Conservation (phyloP, 2,329 filamentous ascomycete genomes). For the Cylindrodendrum hubeiense region DNA sequence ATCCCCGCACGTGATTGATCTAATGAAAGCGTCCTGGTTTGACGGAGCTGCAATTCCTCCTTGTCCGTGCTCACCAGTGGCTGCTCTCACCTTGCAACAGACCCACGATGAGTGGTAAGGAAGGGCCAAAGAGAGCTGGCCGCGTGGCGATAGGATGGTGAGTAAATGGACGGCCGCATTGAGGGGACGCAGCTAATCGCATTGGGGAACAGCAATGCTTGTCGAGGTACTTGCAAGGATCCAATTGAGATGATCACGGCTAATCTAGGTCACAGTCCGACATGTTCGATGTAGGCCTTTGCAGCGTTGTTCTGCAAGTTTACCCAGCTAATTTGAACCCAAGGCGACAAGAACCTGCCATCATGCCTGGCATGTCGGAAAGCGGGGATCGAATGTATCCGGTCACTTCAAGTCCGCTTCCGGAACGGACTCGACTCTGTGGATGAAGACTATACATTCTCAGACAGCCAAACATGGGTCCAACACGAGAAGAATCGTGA, state of each 20-base stretch:
- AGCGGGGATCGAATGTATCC: slow-evolving; percentile 31
- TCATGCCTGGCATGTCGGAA: slow-evolving; percentile 29
- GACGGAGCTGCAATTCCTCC: not conserved
- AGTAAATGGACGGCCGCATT: not conserved
- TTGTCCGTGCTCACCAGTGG: slow-evolving; percentile 4
- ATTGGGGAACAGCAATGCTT: slow-evolving; percentile 18
- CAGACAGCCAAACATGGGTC: slow-evolving; percentile 23
- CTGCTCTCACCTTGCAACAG: slow-evolving; percentile 3
- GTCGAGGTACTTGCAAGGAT: slow-evolving; percentile 25
- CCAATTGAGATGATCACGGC: not conserved
- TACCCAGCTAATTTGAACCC: not conserved
- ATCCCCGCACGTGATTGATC: slow-evolving; percentile 6
- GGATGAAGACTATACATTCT: slow-evolving; percentile 16
- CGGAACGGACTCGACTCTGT: slow-evolving; percentile 28
- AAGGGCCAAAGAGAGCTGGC: slow-evolving; percentile 20
- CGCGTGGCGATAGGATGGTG: slow-evolving; percentile 33
- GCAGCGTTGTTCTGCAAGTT: not conserved
- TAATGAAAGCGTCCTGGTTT: not conserved
- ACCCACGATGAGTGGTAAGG: slow-evolving; percentile 22
- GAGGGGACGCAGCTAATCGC: slow-evolving; percentile 7
- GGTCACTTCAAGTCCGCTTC: slow-evolving; percentile 32
- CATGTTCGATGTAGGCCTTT: slow-evolving; percentile 25
- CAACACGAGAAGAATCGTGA: slow-evolving; percentile 15
- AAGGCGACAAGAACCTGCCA: slow-evolving; percentile 31
- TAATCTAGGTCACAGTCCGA: slow-evolving; percentile 20